Evolutionary conservation across 1,139 yeast species (phyloP).

Genomic region (Kodamaea suecica): DNA sequence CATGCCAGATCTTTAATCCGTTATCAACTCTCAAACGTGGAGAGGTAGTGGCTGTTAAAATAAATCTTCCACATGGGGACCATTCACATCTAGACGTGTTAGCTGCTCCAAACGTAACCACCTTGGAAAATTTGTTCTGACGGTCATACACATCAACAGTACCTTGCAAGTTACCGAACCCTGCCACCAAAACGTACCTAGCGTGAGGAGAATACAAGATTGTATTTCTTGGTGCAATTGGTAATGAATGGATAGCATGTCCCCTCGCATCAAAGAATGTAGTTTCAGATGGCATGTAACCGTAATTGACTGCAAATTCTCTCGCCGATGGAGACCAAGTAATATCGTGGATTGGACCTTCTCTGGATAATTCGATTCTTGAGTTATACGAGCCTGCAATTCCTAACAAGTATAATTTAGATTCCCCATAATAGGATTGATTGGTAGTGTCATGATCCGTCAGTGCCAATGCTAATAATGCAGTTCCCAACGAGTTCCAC

Average conservation of each 20-base stretch:
- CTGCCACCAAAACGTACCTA: slow-evolving; percentile 86
- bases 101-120: slow-evolving; percentile 82
- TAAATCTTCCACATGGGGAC: slow-evolving; percentile 97
- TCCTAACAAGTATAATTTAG: slow-evolving; percentile 84
- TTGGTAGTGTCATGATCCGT: slow-evolving; percentile 95
- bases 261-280: slow-evolving; percentile 95
- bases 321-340: slow-evolving; percentile 97
- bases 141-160: slow-evolving; percentile 94
- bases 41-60: slow-evolving; percentile 93
- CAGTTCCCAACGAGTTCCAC: slow-evolving; percentile 96
- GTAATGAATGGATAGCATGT: slow-evolving; percentile 76
- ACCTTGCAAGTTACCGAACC: slow-evolving; percentile 97
- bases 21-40: slow-evolving; percentile 97
- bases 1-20: slow-evolving; percentile 92
- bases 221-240: slow-evolving; percentile 87
- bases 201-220: slow-evolving; percentile 93
- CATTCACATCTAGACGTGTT: slow-evolving; percentile 95
- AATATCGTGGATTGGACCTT: slow-evolving; percentile 96
- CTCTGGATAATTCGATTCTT: slow-evolving; percentile 80
- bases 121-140: slow-evolving; percentile 76
- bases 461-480: slow-evolving; percentile 86
- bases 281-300: slow-evolving; percentile 96
- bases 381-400: slow-evolving; percentile 92
- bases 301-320: slow-evolving; percentile 96
- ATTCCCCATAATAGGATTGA: slow-evolving; percentile 95